Conservation (phyloP, 148 eudicot genomes). For the Vaccinium macrocarpon region DNA sequence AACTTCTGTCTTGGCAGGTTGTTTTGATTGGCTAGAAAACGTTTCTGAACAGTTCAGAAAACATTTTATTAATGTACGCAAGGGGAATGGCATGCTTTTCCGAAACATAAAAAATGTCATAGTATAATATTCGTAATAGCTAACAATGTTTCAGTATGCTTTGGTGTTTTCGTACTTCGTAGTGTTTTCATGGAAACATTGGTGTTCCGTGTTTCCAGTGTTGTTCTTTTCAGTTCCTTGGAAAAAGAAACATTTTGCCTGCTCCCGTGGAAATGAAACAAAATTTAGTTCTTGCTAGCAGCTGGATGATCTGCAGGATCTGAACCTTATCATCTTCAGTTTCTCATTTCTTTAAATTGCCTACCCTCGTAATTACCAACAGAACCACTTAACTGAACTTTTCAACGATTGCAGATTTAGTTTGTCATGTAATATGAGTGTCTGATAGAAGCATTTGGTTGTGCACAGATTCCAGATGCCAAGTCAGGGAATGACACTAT, state of each 20-base stretch:
- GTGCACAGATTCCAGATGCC: conserved; percentile 40
- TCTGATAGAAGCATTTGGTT: conserved; percentile 9
- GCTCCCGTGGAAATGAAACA: not conserved
- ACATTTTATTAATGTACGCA: not conserved
- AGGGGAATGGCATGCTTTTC: not conserved
- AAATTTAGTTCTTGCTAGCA: not conserved
- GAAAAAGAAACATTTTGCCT: not conserved
- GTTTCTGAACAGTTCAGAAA: not conserved
- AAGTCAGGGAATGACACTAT: conserved; percentile 24
- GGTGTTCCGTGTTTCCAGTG: not conserved
- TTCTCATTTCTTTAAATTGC: not conserved
- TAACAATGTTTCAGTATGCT: not conserved
- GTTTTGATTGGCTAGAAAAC: not conserved
- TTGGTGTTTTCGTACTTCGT: not conserved
- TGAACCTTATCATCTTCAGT: not conserved
- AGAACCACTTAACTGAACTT: not conserved
- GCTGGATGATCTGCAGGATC: not conserved
- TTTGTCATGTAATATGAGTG: not conserved
- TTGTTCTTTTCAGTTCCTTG: not conserved
- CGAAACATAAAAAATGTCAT: not conserved
- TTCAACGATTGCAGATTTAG: not conserved
- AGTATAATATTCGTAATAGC: not conserved
- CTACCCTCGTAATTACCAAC: not conserved
- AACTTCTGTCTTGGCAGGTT: not conserved
- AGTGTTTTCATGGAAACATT: not conserved